Evolutionary conservation across 1,284 basidiomycete genomes (phyloP).

Genomic region (Earliella scabrosa): DNA sequence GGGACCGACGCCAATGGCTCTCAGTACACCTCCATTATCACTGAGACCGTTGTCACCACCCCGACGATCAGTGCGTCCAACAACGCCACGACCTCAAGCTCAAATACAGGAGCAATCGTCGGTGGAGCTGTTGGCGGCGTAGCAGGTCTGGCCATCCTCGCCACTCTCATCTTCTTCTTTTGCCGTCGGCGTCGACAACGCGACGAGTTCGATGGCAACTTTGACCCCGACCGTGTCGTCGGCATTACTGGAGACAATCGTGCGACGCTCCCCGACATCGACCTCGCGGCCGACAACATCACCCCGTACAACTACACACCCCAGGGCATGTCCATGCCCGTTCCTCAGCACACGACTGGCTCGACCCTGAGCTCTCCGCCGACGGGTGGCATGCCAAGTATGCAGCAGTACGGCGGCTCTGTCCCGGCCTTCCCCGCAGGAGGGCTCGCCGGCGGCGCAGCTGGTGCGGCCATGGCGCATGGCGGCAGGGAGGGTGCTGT

Average conservation of each 20-base stretch:
- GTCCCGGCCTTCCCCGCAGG: conserved; percentile 31
- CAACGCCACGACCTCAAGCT: conserved; percentile 17
- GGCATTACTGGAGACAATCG: conserved; percentile 29
- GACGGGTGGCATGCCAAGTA: conserved; percentile 11
- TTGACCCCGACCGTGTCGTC: conserved; percentile 51
- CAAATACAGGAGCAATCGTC: conserved; percentile 41
- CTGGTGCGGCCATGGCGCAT: conserved; percentile 8
- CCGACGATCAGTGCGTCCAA: conserved; percentile 12
- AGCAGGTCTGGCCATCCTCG: conserved; percentile 33
- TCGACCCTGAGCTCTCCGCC: not conserved
- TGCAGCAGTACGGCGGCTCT: conserved; percentile 32
- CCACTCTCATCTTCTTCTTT: conserved; percentile 30
- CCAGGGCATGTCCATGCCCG: not conserved
- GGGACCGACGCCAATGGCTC: conserved; percentile 29
- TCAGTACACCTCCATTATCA: conserved; percentile 28
- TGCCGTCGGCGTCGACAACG: conserved; percentile 28
- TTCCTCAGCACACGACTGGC: conserved; percentile 5
- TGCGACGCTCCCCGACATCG: conserved; percentile 39
- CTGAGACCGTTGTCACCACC: conserved; percentile 18
- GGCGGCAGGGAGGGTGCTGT: conserved; percentile 3
- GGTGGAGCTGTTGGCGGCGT: conserved; percentile 46
- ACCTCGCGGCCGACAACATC: conserved; percentile 42
- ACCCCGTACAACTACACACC: conserved; percentile 38
- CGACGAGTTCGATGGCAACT: conserved; percentile 55
- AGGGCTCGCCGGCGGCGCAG: conserved; percentile 25